A percentile compares a stretch with the other conserved stretches of the same genome.
These are phyloP conservation scores for Medicago lupulina DNA, from an alignment of 306 rosid species.

Conservation along the genomic window DNA sequence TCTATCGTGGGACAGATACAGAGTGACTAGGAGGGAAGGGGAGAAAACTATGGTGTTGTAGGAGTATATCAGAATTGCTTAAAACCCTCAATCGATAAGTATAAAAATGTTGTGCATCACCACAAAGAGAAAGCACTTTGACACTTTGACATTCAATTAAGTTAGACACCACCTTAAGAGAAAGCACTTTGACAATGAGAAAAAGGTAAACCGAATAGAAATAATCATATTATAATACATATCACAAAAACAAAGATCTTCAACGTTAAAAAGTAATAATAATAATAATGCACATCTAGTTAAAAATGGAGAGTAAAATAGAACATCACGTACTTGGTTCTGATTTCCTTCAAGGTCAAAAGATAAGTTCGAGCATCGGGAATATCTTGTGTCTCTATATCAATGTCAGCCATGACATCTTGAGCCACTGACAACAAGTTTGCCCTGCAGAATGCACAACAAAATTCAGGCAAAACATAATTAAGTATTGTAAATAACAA, in stretches of 20 bases:
- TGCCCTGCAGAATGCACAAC: constrained; percentile 64
- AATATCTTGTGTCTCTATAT: constrained; percentile 65
- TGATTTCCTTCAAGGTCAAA: constrained; percentile 79
- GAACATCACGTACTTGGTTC: constrained; percentile 63
- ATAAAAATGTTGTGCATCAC: too few relatives aligned
- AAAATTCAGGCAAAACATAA: constrained; percentile 25
- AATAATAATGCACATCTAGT: neutral
- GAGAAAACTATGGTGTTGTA: too few relatives aligned
- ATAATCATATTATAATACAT: neutral
- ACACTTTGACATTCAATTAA: too few relatives aligned
- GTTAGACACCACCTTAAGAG: too few relatives aligned
- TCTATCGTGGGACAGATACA: too few relatives aligned
- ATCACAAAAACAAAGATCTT: neutral
- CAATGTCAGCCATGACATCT: constrained; percentile 61
- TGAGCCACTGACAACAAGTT: constrained; percentile 70
- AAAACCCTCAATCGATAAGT: too few relatives aligned
- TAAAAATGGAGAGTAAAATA: constrained; percentile 35
- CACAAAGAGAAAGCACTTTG: too few relatives aligned
- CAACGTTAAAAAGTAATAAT: neutral
- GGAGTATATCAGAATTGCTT: too few relatives aligned
- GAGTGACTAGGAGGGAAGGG: too few relatives aligned
- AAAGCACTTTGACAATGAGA: constrained; percentile 3
- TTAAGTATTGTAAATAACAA: neutral
- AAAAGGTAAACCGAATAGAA: constrained; percentile 13
- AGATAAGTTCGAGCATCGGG: constrained; percentile 93